Evolutionary conservation across 179 eudicot genomes (phyloP), one percentile per base, ranked within the genome.

Genomic region (Spergularia azorica): DNA sequence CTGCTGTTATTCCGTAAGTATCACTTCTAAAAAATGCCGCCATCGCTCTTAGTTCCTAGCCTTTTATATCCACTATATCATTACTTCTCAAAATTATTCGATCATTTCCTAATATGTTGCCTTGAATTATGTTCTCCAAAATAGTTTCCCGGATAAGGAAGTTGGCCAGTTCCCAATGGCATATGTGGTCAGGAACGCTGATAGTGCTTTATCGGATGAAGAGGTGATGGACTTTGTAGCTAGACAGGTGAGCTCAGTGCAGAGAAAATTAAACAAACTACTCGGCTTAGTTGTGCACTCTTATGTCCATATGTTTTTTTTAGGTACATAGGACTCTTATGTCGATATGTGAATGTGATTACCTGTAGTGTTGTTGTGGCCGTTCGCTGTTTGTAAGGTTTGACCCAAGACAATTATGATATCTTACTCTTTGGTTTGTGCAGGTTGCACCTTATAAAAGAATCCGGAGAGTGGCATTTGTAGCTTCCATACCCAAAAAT

Each of bases 391-490:
- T 26, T 26, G 32, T 26, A 26, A 26, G n/a, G n/a, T n/a, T n/a
- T 26, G 32, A 26, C 32, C 32, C 32, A 26, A 26, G 32, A 9
- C 48, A 57, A 66, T 67, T 13, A 60, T 32, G 15, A 54, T 5
- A 18, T 56, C 36, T 0, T 9, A 1, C 0, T 15, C 10, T 41
- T 20, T 57, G 79, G 59, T 60, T 75, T 9, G 71, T 72, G 63
- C 80, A 95, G 98, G 98, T 95, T 62, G 98, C 97, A 67, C 97
- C 98, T 14, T 95, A 95, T 82, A 95, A 95, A 87, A 86, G 87
- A 82, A 79, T 95, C 48, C 84, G 97, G 38, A 80, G 90, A 54
- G 95, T 93, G 68, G 93, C 92, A 8, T 95, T 95, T 59, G 81
- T 82, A 58, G 88, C 75, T 72, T 88, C 97, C 15, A 70, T 95